Evolutionary conservation across 345 rosid species (phyloP).

Genomic region (Sisymbrium irio): DNA sequence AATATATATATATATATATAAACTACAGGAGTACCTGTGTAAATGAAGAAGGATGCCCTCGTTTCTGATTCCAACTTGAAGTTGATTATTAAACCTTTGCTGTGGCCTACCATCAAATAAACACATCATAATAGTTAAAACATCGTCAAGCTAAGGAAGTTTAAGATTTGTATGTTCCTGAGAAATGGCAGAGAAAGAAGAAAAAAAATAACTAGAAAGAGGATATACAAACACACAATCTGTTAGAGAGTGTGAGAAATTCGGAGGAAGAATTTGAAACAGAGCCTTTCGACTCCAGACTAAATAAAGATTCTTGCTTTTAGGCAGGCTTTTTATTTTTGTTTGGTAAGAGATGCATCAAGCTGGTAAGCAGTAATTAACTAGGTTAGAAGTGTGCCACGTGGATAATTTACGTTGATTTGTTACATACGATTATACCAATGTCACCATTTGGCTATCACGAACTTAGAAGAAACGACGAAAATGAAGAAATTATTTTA

Average conservation of each 20-base stretch:
- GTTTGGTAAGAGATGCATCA: background rate
- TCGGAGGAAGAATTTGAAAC: background rate
- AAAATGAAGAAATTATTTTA: background rate
- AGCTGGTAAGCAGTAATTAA: background rate
- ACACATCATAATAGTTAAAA: background rate
- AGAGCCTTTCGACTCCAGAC: background rate
- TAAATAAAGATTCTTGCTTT: too few relatives aligned
- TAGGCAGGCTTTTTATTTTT: background rate
- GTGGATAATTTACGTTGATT: conserved; percentile 5
- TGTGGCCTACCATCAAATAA: background rate
- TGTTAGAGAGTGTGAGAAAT: background rate
- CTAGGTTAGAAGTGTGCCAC: background rate
- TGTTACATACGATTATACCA: background rate
- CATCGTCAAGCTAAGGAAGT: background rate
- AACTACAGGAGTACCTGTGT: conserved; percentile 8
- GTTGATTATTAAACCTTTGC: background rate
- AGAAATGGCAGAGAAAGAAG: background rate
- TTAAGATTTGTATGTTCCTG: conserved; percentile 6
- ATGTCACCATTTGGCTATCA: background rate
- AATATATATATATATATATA: too few relatives aligned
- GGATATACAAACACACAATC: background rate
- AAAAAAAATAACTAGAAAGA: background rate
- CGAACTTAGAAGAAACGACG: too few relatives aligned
- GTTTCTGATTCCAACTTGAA: background rate
- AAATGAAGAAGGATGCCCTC: conserved; percentile 8